phyloP scores from a whole-genome alignment of 805 yeast species.

The Barnettozyma salicaria region DNA sequence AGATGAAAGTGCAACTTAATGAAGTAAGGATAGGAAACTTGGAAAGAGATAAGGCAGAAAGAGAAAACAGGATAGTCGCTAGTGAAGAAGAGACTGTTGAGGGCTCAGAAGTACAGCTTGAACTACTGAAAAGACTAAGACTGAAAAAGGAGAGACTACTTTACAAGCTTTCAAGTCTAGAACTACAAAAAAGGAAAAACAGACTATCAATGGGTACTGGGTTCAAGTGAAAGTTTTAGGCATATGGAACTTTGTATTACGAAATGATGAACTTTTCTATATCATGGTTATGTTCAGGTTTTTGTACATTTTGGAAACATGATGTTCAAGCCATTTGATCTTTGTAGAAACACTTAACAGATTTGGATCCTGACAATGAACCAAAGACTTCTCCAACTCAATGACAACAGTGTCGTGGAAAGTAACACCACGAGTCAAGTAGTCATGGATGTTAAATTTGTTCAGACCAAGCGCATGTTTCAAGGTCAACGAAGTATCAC shows the following conservation, averaged over 20 bases:
- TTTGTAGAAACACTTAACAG: conserved; percentile 57
- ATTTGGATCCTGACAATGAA: conserved; percentile 63
- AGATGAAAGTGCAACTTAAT: conserved; percentile 37
- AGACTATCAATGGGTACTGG: conserved; percentile 20
- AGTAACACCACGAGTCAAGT: conserved; percentile 57
- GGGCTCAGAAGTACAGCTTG: conserved; percentile 32
- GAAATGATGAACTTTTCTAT: conserved; percentile 9
- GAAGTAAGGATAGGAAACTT: conserved; percentile 31
- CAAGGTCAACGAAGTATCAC: conserved; percentile 31
- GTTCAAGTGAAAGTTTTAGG: background rate
- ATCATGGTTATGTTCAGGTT: conserved; percentile 23
- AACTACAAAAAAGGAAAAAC: conserved; percentile 24
- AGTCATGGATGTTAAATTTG: conserved; percentile 39
- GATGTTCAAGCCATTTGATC: conserved; percentile 49
- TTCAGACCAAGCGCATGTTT: conserved; percentile 29
- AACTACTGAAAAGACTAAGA: conserved; percentile 34
- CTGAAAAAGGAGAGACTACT: conserved; percentile 40
- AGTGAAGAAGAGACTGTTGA: conserved; percentile 13
- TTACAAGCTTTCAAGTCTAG: conserved; percentile 30
- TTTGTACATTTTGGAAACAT: conserved; percentile 21
- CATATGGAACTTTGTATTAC: background rate
- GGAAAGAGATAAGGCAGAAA: conserved; percentile 19
- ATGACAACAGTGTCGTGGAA: conserved; percentile 55
- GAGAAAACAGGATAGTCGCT: background rate
- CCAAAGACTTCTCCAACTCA: conserved; percentile 51